phyloP scores from a whole-genome alignment of 805 yeast species.

The Candida boidinii region DNA sequence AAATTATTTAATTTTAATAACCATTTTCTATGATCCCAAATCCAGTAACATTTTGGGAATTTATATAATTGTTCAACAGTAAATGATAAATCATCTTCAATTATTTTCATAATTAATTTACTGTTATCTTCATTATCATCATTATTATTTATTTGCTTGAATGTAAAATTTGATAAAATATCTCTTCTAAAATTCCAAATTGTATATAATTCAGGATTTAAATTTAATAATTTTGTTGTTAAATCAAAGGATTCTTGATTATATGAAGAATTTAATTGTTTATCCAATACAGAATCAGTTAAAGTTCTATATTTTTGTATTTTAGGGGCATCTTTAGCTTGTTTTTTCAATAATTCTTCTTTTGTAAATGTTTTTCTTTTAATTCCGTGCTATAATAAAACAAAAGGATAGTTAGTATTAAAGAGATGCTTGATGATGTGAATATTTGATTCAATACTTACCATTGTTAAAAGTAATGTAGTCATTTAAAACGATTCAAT shows the following conservation, averaged over 20 bases:
- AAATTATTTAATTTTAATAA: constrained; percentile 40
- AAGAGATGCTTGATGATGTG: not conserved
- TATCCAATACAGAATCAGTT: constrained; percentile 32
- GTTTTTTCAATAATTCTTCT: constrained; percentile 45
- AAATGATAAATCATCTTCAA: constrained; percentile 54
- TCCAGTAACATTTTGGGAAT: constrained; percentile 91
- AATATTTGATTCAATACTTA: not conserved
- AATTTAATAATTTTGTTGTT: constrained; percentile 48
- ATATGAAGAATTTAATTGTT: constrained; percentile 21
- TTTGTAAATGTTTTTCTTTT: constrained; percentile 49
- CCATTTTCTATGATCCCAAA: constrained; percentile 94
- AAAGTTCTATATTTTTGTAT: constrained; percentile 47
- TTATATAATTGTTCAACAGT: constrained; percentile 47
- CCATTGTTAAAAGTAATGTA: no score
- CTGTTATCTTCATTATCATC: constrained; percentile 16
- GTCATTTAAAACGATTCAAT: no score
- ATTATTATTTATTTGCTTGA: constrained; percentile 9
- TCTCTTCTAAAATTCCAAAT: constrained; percentile 87
- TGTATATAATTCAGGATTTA: constrained; percentile 84
- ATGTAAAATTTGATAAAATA: constrained; percentile 32
- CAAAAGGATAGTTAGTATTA: not conserved
- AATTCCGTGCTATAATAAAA: constrained; percentile 49
- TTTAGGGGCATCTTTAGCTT: constrained; percentile 49
- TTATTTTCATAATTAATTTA: no score
- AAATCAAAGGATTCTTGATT: constrained; percentile 33